Evolutionary conservation across 768 basidiomycete genomes (phyloP), one percentile per base, ranked within the genome.

Genomic region (Hericium rajendrae): DNA sequence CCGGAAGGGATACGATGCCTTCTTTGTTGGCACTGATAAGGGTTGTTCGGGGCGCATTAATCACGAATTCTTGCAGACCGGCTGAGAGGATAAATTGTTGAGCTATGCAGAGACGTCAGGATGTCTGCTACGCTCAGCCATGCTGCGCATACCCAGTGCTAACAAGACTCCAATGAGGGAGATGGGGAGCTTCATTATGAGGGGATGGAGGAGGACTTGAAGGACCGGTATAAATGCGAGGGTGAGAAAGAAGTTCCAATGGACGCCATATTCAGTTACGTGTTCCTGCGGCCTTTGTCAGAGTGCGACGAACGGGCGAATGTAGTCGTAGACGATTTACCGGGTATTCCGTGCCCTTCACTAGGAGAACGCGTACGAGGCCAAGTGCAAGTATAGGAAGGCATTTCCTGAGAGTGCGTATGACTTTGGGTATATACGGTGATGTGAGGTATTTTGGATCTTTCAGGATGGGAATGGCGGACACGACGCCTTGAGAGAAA

Each of bases 241-340:
- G 0, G 97, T 97, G 63, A 98, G 79, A 78, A 99, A 99, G 72
- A 98, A 97, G 68, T 98, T 98, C 97, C 97, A 99, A 65, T 98
- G 95, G 0, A 83, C 82, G 0, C 97, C 97, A 62, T 98, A 98
- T 72, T 99, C 97, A 0, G 94, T 86, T 55, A 88, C 85, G 59
- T 98, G 97, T 74, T 98, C 97, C 94, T 86, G 58, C 32, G 54
- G 43, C 54, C 10, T 2, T 16, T 13, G 18, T 49, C 16, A 9
- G 15, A 32, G 6, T 9, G 32, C 18, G 32, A 51, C 26, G 2
- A 46, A 40, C 13, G 1, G 5, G 46, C 48, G 48, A 40, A 20
- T n/a, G 48, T 37, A 8, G 10, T 12, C 2, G 39, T 6, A 2
- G 18, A 8, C 8, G 22, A 69, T 83, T 24, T 69, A 95, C 94